Percentiles rank a stretch among this genome's conserved stretches.
Conservation (phyloP, 192 early-diverging fungal genomes). For the Piromyces sp. region DNA sequence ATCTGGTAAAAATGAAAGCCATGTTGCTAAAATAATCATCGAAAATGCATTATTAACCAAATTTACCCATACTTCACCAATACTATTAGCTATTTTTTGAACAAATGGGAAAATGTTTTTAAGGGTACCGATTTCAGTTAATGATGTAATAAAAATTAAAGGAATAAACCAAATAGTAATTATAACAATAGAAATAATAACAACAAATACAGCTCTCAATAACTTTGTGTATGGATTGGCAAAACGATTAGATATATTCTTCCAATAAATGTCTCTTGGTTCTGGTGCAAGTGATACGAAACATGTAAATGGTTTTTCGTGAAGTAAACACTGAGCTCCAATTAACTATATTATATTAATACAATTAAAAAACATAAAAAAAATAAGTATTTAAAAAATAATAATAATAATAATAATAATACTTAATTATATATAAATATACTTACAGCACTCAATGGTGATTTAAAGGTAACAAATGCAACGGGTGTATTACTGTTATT, state of each 20-base stretch:
- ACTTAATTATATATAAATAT: not conserved
- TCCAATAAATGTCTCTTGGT: constrained; percentile 60
- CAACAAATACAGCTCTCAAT: constrained; percentile 29
- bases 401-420: too few species aligned
- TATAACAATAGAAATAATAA: constrained; percentile 35
- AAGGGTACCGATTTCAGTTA: constrained; percentile 39
- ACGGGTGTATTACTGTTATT: not conserved
- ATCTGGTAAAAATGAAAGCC: constrained; percentile 51
- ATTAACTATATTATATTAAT: constrained; percentile 5
- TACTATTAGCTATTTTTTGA: constrained; percentile 23
- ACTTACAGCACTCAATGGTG: constrained; percentile 28
- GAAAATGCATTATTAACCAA: constrained; percentile 39
- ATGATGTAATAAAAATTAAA: constrained; percentile 39
- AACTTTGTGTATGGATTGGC: constrained; percentile 13
- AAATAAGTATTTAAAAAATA: too few species aligned
- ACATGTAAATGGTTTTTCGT: constrained; percentile 43
- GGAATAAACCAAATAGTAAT: constrained; percentile 62
- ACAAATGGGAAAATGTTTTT: constrained; percentile 37
- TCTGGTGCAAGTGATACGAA: constrained; percentile 45
- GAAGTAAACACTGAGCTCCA: constrained; percentile 42
- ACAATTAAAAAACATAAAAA: too few species aligned
- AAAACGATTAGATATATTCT: constrained; percentile 30
- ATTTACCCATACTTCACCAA: constrained; percentile 35
- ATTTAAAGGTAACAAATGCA: constrained; percentile 39
- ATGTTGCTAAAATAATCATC: constrained; percentile 45